Percentiles rank a stretch among this genome's conserved stretches.
These are phyloP conservation scores for Eimeria praecox DNA, from an alignment of 169 alveolate species.

Conservation along the genomic window DNA sequence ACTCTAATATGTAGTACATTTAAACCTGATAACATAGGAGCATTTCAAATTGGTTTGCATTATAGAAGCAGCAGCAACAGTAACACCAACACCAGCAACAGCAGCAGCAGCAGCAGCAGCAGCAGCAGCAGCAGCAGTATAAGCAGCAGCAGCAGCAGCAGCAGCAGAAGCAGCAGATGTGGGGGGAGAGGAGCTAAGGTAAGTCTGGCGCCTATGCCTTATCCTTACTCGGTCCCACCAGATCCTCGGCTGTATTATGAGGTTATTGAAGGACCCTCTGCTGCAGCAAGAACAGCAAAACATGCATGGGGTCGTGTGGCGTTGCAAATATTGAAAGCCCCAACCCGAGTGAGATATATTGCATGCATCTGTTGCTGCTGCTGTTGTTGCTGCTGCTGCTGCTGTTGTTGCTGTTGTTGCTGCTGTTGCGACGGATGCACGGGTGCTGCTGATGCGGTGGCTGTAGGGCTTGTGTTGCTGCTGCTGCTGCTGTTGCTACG, in stretches of 20 bases:
- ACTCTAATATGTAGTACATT: conserved; percentile 68
- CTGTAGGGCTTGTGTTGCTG: not conserved
- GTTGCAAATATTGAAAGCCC: not conserved
- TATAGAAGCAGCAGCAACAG: not conserved
- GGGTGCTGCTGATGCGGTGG: not conserved
- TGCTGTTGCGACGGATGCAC: not conserved
- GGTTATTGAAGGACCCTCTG: conserved; percentile 5
- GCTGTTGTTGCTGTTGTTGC: not conserved
- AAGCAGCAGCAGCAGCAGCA: conserved; percentile 9
- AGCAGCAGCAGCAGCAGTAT: not conserved
- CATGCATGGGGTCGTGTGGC: conserved; percentile 50
- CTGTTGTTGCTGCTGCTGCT: conserved; percentile 23
- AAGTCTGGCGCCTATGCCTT: conserved; percentile 52
- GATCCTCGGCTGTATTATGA: not conserved
- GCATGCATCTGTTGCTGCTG: not conserved
- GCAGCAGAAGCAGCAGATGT: not conserved
- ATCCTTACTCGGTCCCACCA: conserved; percentile 78
- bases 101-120: not conserved
- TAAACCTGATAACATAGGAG: conserved; percentile 40
- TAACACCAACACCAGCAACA: not conserved
- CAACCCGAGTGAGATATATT: not conserved
- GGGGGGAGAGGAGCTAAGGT: no score
- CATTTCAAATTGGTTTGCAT: conserved; percentile 69
- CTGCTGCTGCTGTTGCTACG: not conserved
- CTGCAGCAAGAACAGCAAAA: conserved; percentile 2